These are phyloP conservation scores for Metarhizium sp. DNA, from an alignment of 2,329 filamentous ascomycete species.

Conservation along the genomic window DNA sequence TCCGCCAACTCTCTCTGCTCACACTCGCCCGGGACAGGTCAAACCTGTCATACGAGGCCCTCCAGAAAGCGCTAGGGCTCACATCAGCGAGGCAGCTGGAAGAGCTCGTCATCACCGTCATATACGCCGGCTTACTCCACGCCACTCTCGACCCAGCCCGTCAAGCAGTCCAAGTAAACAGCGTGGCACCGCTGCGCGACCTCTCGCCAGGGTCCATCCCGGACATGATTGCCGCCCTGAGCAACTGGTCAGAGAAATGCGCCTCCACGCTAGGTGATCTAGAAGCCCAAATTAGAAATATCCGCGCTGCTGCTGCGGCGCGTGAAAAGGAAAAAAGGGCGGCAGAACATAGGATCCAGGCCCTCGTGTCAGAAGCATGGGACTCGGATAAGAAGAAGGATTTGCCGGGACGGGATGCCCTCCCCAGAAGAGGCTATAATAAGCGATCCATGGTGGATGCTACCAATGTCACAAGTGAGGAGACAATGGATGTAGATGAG, in stretches of 20 bases:
- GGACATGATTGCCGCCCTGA: conserved; percentile 57
- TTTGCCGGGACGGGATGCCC: conserved; percentile 13
- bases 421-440: conserved; percentile 17
- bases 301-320: conserved; percentile 49
- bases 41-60: conserved; percentile 63
- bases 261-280: conserved; percentile 62
- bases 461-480: conserved; percentile 32
- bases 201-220: conserved; percentile 65
- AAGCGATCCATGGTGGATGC: conserved; percentile 33
- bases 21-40: conserved; percentile 61
- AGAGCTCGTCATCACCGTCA: conserved; percentile 73
- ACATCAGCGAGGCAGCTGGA: conserved; percentile 63
- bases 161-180: conserved; percentile 65
- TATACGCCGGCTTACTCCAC: conserved; percentile 75
- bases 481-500: conserved; percentile 48
- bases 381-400: conserved; percentile 28
- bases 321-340: conserved; percentile 41
- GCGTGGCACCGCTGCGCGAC: conserved; percentile 79
- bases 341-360: conserved; percentile 38
- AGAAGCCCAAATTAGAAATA: conserved; percentile 61
- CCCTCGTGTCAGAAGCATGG: conserved; percentile 37
- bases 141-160: conserved; percentile 76
- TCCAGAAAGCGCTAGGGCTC: conserved; percentile 60
- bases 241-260: conserved; percentile 73
- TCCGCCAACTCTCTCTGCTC: conserved; percentile 83